Evolutionary conservation across 2,329 filamentous ascomycete genomes (phyloP).

Genomic region (Sordariomycetes sp.): DNA sequence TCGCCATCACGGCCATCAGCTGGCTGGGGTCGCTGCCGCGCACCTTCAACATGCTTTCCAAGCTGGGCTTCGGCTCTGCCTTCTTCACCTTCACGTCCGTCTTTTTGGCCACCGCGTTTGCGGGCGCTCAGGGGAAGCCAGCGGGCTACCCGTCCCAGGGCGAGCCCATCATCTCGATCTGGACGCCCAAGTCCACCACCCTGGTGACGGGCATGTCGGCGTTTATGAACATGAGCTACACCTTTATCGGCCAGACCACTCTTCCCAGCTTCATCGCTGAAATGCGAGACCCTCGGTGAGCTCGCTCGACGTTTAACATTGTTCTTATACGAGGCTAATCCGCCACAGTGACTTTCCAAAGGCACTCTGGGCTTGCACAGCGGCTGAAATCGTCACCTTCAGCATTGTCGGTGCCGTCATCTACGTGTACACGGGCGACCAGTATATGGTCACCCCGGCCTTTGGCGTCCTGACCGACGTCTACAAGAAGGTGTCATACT

Average conservation of each 20-base stretch:
- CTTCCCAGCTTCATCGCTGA: slow-evolving; percentile 91
- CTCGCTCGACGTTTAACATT: too few species aligned
- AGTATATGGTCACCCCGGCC: slow-evolving; percentile 80
- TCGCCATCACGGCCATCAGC: slow-evolving; percentile 63
- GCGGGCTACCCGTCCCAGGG: slow-evolving; percentile 24
- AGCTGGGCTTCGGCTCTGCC: slow-evolving; percentile 69
- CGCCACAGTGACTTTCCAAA: slow-evolving; percentile 70
- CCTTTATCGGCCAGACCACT: slow-evolving; percentile 92
- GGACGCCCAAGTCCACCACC: slow-evolving; percentile 60
- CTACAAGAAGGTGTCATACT: slow-evolving; percentile 83
- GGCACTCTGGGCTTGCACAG: slow-evolving; percentile 81
- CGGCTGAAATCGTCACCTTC: slow-evolving; percentile 80
- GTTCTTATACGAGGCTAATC: background rate
- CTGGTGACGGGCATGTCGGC: slow-evolving; percentile 78
- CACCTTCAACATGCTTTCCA: slow-evolving; percentile 72
- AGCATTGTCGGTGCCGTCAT: slow-evolving; percentile 70
- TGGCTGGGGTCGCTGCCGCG: slow-evolving; percentile 74
- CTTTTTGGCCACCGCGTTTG: slow-evolving; percentile 71
- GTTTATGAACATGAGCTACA: slow-evolving; percentile 92
- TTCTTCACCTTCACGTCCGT: slow-evolving; percentile 87
- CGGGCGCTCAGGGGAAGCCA: slow-evolving; percentile 65
- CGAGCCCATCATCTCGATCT: slow-evolving; percentile 51
- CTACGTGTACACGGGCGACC: slow-evolving; percentile 79
- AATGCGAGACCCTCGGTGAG: slow-evolving; percentile 53
- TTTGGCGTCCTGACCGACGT: slow-evolving; percentile 73